Conservation (phyloP, 1,284 basidiomycete genomes). For the Pseudozyma pruni region DNA sequence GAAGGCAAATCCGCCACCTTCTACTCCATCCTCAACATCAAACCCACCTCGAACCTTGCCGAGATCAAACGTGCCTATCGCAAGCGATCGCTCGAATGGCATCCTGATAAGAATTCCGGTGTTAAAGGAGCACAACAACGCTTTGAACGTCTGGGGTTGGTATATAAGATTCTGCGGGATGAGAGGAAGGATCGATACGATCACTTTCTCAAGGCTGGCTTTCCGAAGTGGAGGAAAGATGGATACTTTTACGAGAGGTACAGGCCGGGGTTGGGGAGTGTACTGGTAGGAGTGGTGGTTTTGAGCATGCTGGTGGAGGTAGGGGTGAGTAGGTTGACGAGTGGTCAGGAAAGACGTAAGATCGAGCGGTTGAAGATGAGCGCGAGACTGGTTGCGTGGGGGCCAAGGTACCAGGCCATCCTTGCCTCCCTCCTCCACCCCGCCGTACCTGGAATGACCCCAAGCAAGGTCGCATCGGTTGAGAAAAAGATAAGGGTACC, state of each 20-base stretch:
- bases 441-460: background rate
- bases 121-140: conserved; percentile 50
- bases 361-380: conserved; percentile 48
- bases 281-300: conserved; percentile 49
- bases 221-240: conserved; percentile 63
- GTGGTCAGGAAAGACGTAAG: conserved; percentile 45
- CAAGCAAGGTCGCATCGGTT: conserved; percentile 9
- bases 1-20: conserved; percentile 59
- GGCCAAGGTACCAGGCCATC: conserved; percentile 54
- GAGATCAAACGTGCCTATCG: conserved; percentile 64
- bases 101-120: conserved; percentile 64
- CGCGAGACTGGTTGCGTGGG: conserved; percentile 57
- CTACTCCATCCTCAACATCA: conserved; percentile 60
- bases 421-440: conserved; percentile 11
- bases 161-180: conserved; percentile 66
- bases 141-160: conserved; percentile 63
- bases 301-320: conserved; percentile 44
- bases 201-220: conserved; percentile 62
- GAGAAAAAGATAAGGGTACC: conserved; percentile 64
- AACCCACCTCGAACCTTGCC: conserved; percentile 25
- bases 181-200: conserved; percentile 65
- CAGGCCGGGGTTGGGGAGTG: conserved; percentile 54
- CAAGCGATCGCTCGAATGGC: conserved; percentile 60
- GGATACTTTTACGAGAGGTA: conserved; percentile 65
- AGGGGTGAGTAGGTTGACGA: conserved; percentile 43